Evolutionary conservation across 208 protist species (phyloP), one percentile per base, ranked within the genome.

Genomic region (Wallacemonas rigidus): DNA sequence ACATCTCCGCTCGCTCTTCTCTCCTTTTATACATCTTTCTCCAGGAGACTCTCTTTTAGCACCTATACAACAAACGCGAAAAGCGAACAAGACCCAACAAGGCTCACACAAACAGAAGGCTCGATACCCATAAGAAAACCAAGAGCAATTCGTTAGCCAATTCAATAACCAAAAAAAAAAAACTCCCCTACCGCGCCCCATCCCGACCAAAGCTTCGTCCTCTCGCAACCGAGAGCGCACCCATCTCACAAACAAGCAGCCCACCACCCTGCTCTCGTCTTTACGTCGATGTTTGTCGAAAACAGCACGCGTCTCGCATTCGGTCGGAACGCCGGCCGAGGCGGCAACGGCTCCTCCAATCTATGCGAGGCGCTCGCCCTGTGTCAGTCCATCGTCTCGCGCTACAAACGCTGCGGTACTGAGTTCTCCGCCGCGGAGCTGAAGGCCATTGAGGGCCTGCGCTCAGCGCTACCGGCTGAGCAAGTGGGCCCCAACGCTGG

Each of bases 291-390:
- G 60, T 65, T 65, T 51, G 60, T 65, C 3, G 60, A 65, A 12
- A 65, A 65, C 60, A 65, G 60, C 43, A 65, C 60, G 14, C 60
- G 60, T 38, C 60, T 65, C 60, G 60, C 41, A 3, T 5, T 65
- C 0, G 60, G 60, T 36, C 60, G 60, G 1, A 65, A 48, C 17
- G 60, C 60, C 8, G 60, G 40, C 12, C 76, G 77, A 41, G n/a
- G 40, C 11, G 62, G 69, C 38, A 62, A 79, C 39, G 77, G 78
- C 48, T 80, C 82, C 1, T 82, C 78, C 8, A 87, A 94, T 68
- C 76, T 94, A 36, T 85, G 85, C 69, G 89, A 94, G 68, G 82
- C 89, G 1, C 71, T 94, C 3, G 69, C 82, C 1, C 83, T 95
- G n/a, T 88, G 85, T 63, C 83, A 95, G 69, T 85, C 85, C 15